Evolutionary conservation across 257 asterid species (phyloP), one percentile per base, ranked within the genome.

Genomic region (Henckelia pumila): DNA sequence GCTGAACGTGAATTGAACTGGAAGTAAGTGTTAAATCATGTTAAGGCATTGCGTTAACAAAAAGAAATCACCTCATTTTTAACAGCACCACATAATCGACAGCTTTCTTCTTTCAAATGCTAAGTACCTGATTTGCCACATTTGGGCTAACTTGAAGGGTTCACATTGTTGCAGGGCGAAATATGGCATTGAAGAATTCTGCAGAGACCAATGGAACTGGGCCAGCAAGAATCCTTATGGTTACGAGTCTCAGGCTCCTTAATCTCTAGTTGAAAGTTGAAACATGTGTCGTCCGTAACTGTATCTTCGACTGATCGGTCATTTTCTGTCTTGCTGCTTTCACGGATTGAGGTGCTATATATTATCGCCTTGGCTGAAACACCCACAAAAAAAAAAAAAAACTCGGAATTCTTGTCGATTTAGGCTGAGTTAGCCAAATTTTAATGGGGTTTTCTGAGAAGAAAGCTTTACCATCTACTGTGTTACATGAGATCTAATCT

Each of bases 121-220:
- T 10, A 57, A 57, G 35, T 58, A 57, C 10, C 19, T 63, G 59
- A 56, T 26, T 35, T 23, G n/a, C 62, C 8, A 28, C 14, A 29
- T 47, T 23, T 24, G 17, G 24, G 7, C 59, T 35, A 35, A 66
- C 61, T 53, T 17, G 30, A 25, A n/a, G 22, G 35, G 6, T 52
- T 30, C 24, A 21, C 19, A 21, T 57, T 10, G 49, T 32, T 77
- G 77, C 76, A 89, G 97, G 91, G 91, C 92, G 13, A 92, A 92
- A 62, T 88, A 68, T 70, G 95, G 88, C 17, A 79, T 88, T 11
- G 88, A 85, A 9, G 97, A 88, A 83, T 88, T 90, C 96, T 93
- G 97, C 73, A 49, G 89, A 66, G 97, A 90, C 79, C 97, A 88
- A 64, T 93, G 99, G 99, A 93, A 90, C 75, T 93, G 97, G 99